Percentiles rank a stretch among this genome's conserved stretches.
Conservation (phyloP, 352 stramenopile species). For the Phytophthora fragariae region DNA sequence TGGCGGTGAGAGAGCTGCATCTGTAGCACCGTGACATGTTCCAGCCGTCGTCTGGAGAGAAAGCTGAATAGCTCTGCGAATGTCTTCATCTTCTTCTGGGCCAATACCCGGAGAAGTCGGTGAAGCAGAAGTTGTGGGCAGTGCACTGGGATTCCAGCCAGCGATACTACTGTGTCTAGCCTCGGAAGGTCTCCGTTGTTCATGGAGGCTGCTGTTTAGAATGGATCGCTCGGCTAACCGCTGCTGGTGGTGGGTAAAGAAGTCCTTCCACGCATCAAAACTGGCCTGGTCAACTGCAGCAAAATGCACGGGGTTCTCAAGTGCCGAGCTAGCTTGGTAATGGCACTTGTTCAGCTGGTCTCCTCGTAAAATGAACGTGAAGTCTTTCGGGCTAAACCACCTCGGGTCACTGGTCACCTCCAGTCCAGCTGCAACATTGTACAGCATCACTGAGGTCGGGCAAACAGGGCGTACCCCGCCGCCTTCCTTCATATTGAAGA, state of each 20-base stretch:
- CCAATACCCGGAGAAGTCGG: conserved; percentile 18
- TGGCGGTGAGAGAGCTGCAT: conserved; percentile 21
- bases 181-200: conserved; percentile 10
- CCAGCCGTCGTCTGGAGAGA: conserved; percentile 48
- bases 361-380: conserved; percentile 61
- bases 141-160: conserved; percentile 19
- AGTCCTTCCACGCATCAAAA: conserved; percentile 65
- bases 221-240: conserved; percentile 21
- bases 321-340: conserved; percentile 37
- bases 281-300: conserved; percentile 54
- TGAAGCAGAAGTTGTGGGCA: not conserved
- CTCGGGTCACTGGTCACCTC: conserved; percentile 53
- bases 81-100: conserved; percentile 57
- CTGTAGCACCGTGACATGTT: conserved; percentile 2
- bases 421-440: conserved; percentile 61
- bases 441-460: conserved; percentile 68
- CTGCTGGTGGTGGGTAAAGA: conserved; percentile 68
- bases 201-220: conserved; percentile 2
- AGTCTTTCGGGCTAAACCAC: conserved; percentile 80
- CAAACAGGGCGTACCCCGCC: conserved; percentile 54
- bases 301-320: conserved; percentile 62
- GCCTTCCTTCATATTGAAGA: conserved; percentile 65
- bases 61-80: conserved; percentile 63
- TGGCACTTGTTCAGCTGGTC: conserved; percentile 44
- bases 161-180: conserved; percentile 8